phyloP scores from a whole-genome alignment of 1,284 basidiomycete species.

The Sporisorium reilianum region DNA sequence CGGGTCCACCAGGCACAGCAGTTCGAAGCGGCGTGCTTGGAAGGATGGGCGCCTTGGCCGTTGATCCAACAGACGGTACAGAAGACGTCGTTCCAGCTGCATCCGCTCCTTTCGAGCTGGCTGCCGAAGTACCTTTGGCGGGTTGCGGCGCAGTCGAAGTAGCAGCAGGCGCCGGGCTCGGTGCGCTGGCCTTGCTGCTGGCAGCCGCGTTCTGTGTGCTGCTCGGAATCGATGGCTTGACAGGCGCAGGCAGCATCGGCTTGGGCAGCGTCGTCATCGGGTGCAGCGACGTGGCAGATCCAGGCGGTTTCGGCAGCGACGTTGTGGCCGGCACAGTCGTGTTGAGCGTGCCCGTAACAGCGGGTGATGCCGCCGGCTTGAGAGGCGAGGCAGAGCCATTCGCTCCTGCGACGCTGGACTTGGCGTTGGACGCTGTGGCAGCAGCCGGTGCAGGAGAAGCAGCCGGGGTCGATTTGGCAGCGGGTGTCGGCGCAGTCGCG shows the following conservation, averaged over 20 bases:
- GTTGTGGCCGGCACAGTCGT: conserved; percentile 11
- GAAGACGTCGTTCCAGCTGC: conserved; percentile 1
- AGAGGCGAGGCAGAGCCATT: conserved; percentile 19
- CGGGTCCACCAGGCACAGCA: conserved; percentile 3
- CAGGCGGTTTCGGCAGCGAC: conserved; percentile 30
- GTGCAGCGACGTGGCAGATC: conserved; percentile 24
- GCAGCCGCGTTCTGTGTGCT: conserved; percentile 15
- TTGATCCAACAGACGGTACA: conserved; percentile 1
- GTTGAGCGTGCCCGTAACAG: not conserved
- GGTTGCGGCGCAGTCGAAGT: not conserved
- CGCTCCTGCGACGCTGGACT: not conserved
- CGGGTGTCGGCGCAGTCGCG: conserved; percentile 1
- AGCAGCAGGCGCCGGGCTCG: conserved; percentile 1
- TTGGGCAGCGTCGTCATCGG: conserved; percentile 35
- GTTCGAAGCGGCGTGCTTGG: conserved; percentile 35
- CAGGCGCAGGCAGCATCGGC: conserved; percentile 38
- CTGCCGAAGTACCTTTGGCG: not conserved
- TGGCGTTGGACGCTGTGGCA: conserved; percentile 1
- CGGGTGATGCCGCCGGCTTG: conserved; percentile 9
- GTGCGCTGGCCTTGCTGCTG: conserved; percentile 2
- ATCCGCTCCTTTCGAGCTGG: not conserved
- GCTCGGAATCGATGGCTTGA: conserved; percentile 28
- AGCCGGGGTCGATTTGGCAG: conserved; percentile 11
- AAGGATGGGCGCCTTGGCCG: conserved; percentile 21
- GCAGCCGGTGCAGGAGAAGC: conserved; percentile 1